These are phyloP conservation scores for Xylaria sp. DNA, from an alignment of 2,329 filamentous ascomycete species.

Conservation along the genomic window DNA sequence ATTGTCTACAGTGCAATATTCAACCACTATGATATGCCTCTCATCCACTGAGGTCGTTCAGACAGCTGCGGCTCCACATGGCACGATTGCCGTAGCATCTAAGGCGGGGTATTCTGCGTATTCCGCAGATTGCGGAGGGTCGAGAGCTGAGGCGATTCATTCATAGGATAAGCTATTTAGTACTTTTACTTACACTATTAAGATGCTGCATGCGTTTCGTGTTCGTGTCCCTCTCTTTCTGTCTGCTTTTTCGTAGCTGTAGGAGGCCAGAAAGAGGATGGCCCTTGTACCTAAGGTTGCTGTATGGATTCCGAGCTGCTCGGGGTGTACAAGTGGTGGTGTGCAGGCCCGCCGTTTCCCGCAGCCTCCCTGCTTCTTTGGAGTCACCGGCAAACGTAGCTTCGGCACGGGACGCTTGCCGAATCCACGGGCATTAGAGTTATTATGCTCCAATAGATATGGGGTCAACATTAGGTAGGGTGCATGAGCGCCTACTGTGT, in stretches of 20 bases:
- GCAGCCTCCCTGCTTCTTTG: too few relatives aligned
- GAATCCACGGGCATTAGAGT: not conserved
- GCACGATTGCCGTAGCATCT: not conserved
- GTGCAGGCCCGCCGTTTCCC: not conserved
- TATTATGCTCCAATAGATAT: too few relatives aligned
- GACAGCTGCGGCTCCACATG: not conserved
- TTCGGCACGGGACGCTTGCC: slow-evolving; percentile 4
- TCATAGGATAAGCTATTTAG: not conserved
- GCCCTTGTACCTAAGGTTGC: too few relatives aligned
- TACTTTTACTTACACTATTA: not conserved
- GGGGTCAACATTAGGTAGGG: too few relatives aligned
- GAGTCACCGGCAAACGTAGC: too few relatives aligned
- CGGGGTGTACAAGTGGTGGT: not conserved
- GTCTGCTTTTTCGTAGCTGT: not conserved
- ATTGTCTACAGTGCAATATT: not conserved
- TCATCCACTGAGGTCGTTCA: not conserved
- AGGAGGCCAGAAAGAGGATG: too few relatives aligned
- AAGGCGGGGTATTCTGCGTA: slow-evolving; percentile 4
- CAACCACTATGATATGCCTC: not conserved
- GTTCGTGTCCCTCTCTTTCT: not conserved
- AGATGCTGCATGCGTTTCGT: not conserved
- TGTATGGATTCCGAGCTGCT: not conserved
- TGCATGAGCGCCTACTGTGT: too few relatives aligned
- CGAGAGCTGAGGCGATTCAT: not conserved
- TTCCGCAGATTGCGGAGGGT: not conserved